Conservation (phyloP, 208 protist species). For the Novymonas esmeraldas region DNA sequence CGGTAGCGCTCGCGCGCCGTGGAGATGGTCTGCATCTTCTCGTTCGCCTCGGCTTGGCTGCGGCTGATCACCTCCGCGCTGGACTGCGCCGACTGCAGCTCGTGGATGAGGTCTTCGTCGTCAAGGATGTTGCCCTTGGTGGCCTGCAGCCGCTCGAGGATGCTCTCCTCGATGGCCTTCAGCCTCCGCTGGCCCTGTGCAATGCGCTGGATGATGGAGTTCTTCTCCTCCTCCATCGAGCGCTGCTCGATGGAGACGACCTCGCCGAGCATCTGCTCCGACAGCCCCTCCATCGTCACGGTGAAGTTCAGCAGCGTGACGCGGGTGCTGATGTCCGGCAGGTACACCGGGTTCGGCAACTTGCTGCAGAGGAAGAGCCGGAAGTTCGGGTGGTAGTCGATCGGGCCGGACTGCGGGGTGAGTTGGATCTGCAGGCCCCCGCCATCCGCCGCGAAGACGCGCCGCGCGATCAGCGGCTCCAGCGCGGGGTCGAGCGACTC, state of each 20-base stretch:
- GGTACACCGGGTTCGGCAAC: conserved; percentile 95
- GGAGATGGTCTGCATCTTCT: conserved; percentile 95
- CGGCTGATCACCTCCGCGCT: conserved; percentile 89
- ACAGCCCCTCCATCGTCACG: conserved; percentile 94
- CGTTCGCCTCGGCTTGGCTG: conserved; percentile 87
- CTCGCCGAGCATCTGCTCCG: conserved; percentile 95
- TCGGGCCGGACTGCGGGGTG: conserved; percentile 84
- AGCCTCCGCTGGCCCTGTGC: conserved; percentile 93
- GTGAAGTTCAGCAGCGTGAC: conserved; percentile 98
- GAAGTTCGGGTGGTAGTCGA: conserved; percentile 94
- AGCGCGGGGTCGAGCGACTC: conserved; percentile 95
- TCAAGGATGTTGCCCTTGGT: conserved; percentile 95
- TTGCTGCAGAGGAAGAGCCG: conserved; percentile 96
- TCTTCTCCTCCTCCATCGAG: conserved; percentile 95
- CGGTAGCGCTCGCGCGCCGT: conserved; percentile 88
- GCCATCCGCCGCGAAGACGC: conserved; percentile 81
- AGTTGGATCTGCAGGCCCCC: conserved; percentile 84
- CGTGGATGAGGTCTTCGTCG: conserved; percentile 94
- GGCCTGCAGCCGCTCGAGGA: conserved; percentile 89
- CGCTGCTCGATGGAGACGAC: conserved; percentile 94
- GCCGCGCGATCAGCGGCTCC: conserved; percentile 92
- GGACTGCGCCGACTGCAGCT: conserved; percentile 93
- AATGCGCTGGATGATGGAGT: conserved; percentile 92
- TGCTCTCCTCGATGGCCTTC: conserved; percentile 92
- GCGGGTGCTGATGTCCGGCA: conserved; percentile 96